A percentile compares a stretch with the other conserved stretches of the same genome.
Evolutionary conservation across 257 asterid species (phyloP).

Genomic region (Cynanchum wilfordii): DNA sequence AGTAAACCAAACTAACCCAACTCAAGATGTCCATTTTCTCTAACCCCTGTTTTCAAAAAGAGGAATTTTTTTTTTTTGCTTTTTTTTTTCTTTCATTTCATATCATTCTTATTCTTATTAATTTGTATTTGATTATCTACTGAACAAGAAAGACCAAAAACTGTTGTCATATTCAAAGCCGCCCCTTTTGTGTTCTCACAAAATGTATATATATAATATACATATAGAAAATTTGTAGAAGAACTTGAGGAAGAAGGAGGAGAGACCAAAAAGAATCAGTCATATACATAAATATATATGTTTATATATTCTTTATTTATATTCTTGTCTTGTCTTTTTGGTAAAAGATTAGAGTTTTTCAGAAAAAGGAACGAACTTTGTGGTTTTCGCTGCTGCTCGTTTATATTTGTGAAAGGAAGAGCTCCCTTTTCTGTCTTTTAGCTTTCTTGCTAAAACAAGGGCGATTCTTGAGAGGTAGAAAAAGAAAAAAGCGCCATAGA

Average conservation of each 20-base stretch:
- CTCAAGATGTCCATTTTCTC: not conserved
- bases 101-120: slow-evolving; percentile 13
- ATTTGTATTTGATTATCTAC: slow-evolving; percentile 14
- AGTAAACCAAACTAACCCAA: slow-evolving; percentile 28
- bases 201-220: not conserved
- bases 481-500: not conserved
- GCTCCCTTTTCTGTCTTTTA: slow-evolving; percentile 15
- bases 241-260: slow-evolving; percentile 1
- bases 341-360: slow-evolving; percentile 22
- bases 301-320: not conserved
- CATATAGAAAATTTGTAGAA: slow-evolving; percentile 8
- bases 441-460: slow-evolving; percentile 21
- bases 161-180: slow-evolving; percentile 30
- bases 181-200: slow-evolving; percentile 17
- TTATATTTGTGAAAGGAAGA: slow-evolving; percentile 15
- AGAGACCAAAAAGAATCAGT: not conserved
- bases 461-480: slow-evolving; percentile 19
- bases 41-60: slow-evolving; percentile 17
- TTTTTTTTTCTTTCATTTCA: slow-evolving; percentile 18
- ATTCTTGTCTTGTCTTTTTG: slow-evolving; percentile 8
- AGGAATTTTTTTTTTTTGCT: slow-evolving; percentile 18
- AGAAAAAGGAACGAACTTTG: slow-evolving; percentile 24
- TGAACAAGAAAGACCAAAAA: slow-evolving; percentile 25
- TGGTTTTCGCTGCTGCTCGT: slow-evolving; percentile 33
- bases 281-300: not conserved